Evolutionary conservation across 2,329 filamentous ascomycete genomes (phyloP).

Genomic region (Stemphylium vesicarium): DNA sequence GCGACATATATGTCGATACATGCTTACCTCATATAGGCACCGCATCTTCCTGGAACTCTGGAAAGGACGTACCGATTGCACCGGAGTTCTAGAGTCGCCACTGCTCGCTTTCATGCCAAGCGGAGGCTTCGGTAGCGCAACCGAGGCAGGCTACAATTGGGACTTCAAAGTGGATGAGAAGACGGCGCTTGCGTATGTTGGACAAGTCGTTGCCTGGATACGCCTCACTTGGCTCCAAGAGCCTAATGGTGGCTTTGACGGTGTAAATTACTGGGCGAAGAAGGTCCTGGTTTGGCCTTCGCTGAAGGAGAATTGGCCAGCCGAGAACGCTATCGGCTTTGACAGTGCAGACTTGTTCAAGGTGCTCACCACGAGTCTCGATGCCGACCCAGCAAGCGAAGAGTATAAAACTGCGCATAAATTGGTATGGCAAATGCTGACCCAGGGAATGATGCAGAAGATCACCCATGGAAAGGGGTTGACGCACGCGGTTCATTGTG

Average conservation of each 20-base stretch:
- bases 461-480: slow-evolving; percentile 46
- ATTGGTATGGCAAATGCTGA: slow-evolving; percentile 38
- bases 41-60: slow-evolving; percentile 35
- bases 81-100: slow-evolving; percentile 26
- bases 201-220: slow-evolving; percentile 50
- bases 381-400: slow-evolving; percentile 31
- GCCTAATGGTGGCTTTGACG: slow-evolving; percentile 39
- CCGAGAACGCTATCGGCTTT: slow-evolving; percentile 36
- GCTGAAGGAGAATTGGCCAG: slow-evolving; percentile 31
- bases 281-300: slow-evolving; percentile 36
- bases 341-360: slow-evolving; percentile 32
- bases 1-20: not conserved
- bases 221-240: slow-evolving; percentile 42
- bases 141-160: slow-evolving; percentile 33
- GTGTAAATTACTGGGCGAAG: slow-evolving; percentile 38
- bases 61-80: slow-evolving; percentile 26
- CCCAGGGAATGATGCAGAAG: slow-evolving; percentile 45
- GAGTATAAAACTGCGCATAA: slow-evolving; percentile 39
- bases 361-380: slow-evolving; percentile 30
- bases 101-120: slow-evolving; percentile 34
- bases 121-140: slow-evolving; percentile 30
- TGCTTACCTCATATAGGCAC: slow-evolving; percentile 23
- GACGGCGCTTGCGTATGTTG: slow-evolving; percentile 49
- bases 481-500: slow-evolving; percentile 31
- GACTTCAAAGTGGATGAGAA: slow-evolving; percentile 42